Base-by-base conservation (phyloP, 139 green algal genomes). In the Chlamydomonas urium region DNA sequence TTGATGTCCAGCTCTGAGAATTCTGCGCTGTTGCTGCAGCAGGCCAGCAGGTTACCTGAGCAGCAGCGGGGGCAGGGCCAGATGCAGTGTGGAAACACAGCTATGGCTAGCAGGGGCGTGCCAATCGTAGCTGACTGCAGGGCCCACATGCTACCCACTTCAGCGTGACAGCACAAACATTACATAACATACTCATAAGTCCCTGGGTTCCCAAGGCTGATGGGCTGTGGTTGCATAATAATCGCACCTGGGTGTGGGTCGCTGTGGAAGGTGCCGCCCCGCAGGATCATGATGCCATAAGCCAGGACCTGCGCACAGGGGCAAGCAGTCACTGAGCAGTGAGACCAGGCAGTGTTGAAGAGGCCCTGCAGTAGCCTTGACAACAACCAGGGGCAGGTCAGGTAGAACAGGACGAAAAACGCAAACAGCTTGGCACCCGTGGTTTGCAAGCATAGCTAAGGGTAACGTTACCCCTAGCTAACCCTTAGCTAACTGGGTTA, bases 181-280 rank as follows among this genome's bases (percentile, higher is more conserved):
- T n/a, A n/a, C n/a, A n/a, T n/a, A n/a, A n/a, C n/a, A n/a, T n/a
- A n/a, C n/a, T n/a, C n/a, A n/a, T n/a, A n/a, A n/a, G n/a, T n/a
- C n/a, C n/a, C n/a, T n/a, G n/a, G n/a, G n/a, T n/a, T n/a, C n/a
- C n/a, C n/a, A n/a, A n/a, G n/a, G n/a, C n/a, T n/a, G n/a, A n/a
- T n/a, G n/a, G n/a, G n/a, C n/a, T n/a, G n/a, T n/a, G n/a, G n/a
- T n/a, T n/a, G n/a, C n/a, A n/a, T n/a, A n/a, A n/a, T n/a, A n/a
- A n/a, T n/a, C n/a, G n/a, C n/a, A n/a, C n/a, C n/a, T 6, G 74
- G 74, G 71, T 85, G 79, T 23, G 82, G 82, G 74, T 88, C 82
- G 34, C 38, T 83, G 74, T 85, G 79, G 76, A 85, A 85, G 36
- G 82, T 38, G 2, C 79, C 82, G 50, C 79, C 73, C 37, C 61